Conservation (phyloP, 108 stramenopile genomes). For the Skeletonema grethae region DNA sequence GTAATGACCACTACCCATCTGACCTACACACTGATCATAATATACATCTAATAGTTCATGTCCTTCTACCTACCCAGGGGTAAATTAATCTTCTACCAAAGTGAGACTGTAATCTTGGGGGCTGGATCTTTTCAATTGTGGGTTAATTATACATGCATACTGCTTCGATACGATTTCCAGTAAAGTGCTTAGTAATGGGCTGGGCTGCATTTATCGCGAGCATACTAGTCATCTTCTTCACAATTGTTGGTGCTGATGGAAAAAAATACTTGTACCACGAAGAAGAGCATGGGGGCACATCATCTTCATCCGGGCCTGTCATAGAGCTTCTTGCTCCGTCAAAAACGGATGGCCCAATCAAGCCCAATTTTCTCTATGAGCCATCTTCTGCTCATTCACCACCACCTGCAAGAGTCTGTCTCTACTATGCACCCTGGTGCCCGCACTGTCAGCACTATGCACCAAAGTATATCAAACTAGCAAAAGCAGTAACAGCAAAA, state of each 20-base stretch:
- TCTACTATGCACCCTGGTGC: too few species aligned
- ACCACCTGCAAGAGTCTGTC: conserved; percentile 30
- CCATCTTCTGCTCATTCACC: conserved; percentile 14
- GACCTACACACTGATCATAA: too few species aligned
- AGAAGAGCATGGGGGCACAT: conserved; percentile 4
- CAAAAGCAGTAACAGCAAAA: conserved; percentile 34
- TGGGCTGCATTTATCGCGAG: conserved; percentile 1
- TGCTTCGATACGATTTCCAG: neutral
- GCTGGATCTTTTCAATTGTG: too few species aligned
- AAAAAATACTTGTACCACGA: conserved; percentile 28
- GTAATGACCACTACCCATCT: too few species aligned
- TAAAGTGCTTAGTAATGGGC: conserved; percentile 6
- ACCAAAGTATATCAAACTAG: conserved; percentile 58
- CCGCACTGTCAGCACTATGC: conserved; percentile 49
- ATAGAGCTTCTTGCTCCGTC: conserved; percentile 12
- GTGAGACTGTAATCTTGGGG: too few species aligned
- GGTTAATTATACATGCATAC: neutral
- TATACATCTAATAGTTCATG: too few species aligned
- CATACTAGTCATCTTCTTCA: neutral
- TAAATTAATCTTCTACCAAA: too few species aligned
- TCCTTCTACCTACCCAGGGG: too few species aligned
- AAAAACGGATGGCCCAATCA: neutral
- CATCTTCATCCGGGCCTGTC: conserved; percentile 14
- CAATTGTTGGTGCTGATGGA: neutral
- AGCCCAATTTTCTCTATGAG: conserved; percentile 38